These are phyloP conservation scores for Maudiozyma humilis DNA, from an alignment of 1,139 yeast species.

Conservation along the genomic window DNA sequence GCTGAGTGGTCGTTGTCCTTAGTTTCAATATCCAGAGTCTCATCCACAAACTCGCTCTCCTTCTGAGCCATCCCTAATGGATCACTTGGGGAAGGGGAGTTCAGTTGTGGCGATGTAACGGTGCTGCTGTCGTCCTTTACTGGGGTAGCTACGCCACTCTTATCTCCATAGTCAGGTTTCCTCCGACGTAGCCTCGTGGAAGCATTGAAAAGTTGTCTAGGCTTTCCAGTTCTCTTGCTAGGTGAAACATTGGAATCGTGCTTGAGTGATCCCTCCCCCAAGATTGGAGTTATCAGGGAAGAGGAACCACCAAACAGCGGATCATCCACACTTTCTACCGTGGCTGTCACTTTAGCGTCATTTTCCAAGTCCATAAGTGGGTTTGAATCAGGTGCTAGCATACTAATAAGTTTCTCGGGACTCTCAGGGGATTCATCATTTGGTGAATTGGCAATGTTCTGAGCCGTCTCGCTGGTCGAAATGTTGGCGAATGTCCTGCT, in stretches of 20 bases:
- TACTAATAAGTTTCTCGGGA: constrained; percentile 13
- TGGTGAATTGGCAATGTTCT: constrained; percentile 5
- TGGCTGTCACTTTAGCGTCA: constrained; percentile 6
- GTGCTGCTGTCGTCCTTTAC: background rate
- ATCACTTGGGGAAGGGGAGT: constrained; percentile 11
- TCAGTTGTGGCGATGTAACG: background rate
- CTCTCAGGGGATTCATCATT: constrained; percentile 5
- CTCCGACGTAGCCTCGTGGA: constrained; percentile 25
- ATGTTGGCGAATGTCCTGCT: constrained; percentile 17
- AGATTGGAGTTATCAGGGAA: constrained; percentile 17
- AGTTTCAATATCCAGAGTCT: constrained; percentile 15
- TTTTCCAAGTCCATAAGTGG: constrained; percentile 16
- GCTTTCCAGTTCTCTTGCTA: constrained; percentile 10
- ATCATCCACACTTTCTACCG: constrained; percentile 9
- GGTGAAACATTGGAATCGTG: constrained; percentile 5
- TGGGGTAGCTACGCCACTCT: background rate
- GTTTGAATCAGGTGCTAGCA: constrained; percentile 26
- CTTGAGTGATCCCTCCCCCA: background rate
- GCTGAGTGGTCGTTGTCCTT: background rate
- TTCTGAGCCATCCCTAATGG: constrained; percentile 23
- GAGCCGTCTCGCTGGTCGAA: constrained; percentile 17
- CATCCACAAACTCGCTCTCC: constrained; percentile 22
- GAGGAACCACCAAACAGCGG: constrained; percentile 22
- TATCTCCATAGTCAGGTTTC: constrained; percentile 2
- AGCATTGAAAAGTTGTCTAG: constrained; percentile 21